Evolutionary conservation across 768 basidiomycete genomes (phyloP), one percentile per base, ranked within the genome.

Genomic region (Boletus rubropictus): DNA sequence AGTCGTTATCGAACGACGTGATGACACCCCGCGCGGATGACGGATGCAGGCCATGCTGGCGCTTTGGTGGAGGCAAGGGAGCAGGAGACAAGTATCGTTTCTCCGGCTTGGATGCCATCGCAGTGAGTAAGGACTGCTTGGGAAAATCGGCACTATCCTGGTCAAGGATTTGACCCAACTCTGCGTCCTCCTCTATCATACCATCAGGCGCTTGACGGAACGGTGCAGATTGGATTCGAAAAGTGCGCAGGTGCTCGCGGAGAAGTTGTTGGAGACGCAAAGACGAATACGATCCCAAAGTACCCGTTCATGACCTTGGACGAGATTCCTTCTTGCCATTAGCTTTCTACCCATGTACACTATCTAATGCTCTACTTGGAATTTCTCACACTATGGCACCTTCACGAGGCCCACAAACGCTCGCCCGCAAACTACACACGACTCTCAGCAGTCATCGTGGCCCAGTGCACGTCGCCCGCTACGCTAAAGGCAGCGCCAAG

Each of bases 391-490:
- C 28, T 10, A 80, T 81, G 79, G 73, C 73, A 43, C 74, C 75
- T 48, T 79, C 76, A 52, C 77, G 75, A 59, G 79, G 77, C 38
- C 69, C 72, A 21, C 71, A 71, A 48, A 65, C 75, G 4, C 70
- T 85, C 12, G 69, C 84, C 25, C 76, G 87, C 18, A 73, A 66
- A 40, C 69, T 88, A 1, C 82, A 89, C 68, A 67, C 67, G n/a
- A 76, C 78, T 10, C 78, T 91, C 37, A 59, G 68, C 7, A 73
- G 61, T 43, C 89, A 91, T 66, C 84, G 84, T 50, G 96, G 93
- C 0, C 76, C 93, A 0, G 87, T 96, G 0, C 89, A 98, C 61
- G 84, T 91, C 44, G 89, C 82, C n/a, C 77, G 87, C 25, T 98
- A 95, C 62, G 87, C 95, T 37, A 87, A 89, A 63, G 93, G 92